These are phyloP conservation scores for Alternaria ethzedia DNA, from an alignment of 2,329 filamentous ascomycete genomes.

Conservation along the genomic window DNA sequence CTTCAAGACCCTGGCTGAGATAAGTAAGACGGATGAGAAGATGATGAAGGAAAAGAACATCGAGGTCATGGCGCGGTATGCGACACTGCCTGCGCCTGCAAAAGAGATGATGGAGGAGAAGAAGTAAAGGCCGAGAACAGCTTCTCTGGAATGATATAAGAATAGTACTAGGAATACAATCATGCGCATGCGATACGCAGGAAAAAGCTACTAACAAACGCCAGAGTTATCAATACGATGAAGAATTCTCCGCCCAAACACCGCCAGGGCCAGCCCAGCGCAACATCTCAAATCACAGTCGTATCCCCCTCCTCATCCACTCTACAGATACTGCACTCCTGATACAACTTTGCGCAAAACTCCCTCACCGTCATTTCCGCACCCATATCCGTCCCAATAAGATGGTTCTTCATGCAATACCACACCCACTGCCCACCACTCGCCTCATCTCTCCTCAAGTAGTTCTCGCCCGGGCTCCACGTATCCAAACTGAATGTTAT, in stretches of 20 bases:
- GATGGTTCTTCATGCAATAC: conserved; percentile 40
- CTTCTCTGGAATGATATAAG: neutral
- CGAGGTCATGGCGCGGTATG: conserved; percentile 58
- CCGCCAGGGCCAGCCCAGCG: neutral
- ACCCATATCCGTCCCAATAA: conserved; percentile 28
- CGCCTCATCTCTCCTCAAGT: conserved; percentile 29
- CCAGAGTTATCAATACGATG: neutral
- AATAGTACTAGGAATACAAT: neutral
- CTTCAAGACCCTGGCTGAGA: conserved; percentile 59
- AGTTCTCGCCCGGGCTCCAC: conserved; percentile 47
- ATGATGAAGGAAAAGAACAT: conserved; percentile 58
- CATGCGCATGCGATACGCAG: neutral
- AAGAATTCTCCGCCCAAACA: neutral
- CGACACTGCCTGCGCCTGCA: conserved; percentile 56
- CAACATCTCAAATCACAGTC: neutral
- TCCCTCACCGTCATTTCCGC: conserved; percentile 34
- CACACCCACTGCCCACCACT: conserved; percentile 40
- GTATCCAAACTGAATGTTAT: conserved; percentile 46
- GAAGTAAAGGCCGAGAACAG: neutral
- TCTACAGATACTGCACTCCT: conserved; percentile 33
- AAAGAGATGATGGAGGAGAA: conserved; percentile 46
- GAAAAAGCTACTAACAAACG: neutral
- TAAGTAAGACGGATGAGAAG: conserved; percentile 54
- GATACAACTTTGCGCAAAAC: conserved; percentile 39
- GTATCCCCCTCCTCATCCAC: conserved; percentile 19